phyloP scores from a whole-genome alignment of 1,139 yeast species.

The Groenewaldozyma sp. region DNA sequence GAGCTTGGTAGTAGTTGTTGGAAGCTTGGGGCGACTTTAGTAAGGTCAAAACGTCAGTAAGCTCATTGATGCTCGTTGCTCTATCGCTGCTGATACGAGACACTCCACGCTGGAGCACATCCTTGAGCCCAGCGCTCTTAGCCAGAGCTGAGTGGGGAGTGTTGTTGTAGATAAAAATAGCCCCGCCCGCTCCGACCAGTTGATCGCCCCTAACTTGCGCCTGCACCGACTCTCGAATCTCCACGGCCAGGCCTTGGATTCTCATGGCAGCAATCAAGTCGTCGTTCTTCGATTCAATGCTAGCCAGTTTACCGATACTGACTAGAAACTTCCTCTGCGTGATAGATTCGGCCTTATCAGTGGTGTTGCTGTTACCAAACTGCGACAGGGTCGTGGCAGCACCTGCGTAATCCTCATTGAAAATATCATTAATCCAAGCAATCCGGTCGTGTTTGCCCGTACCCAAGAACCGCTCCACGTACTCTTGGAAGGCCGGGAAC shows the following conservation, averaged over 20 bases:
- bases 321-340: conserved; percentile 40
- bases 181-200: too few relatives aligned
- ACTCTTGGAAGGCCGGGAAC: conserved; percentile 46
- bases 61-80: conserved; percentile 37
- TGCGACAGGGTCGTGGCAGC: conserved; percentile 42
- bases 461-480: conserved; percentile 45
- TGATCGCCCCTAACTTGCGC: conserved; percentile 1
- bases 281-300: conserved; percentile 22
- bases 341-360: conserved; percentile 24
- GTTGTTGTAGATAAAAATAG: too few relatives aligned
- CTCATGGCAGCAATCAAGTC: conserved; percentile 7
- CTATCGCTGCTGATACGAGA: conserved; percentile 33
- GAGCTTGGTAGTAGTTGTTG: conserved; percentile 35
- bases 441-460: conserved; percentile 45
- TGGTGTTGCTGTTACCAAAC: conserved; percentile 28
- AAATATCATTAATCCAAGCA: conserved; percentile 66
- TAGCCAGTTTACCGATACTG: conserved; percentile 59
- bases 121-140: neutral
- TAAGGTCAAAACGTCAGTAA: conserved; percentile 52
- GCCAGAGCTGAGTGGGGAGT: too few relatives aligned
- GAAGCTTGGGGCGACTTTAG: conserved; percentile 17
- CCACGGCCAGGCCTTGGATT: conserved; percentile 4
- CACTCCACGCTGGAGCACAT: conserved; percentile 26
- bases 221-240: conserved; percentile 9
- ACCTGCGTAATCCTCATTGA: conserved; percentile 39